Evolutionary conservation across 805 yeast species (phyloP), one percentile per base, ranked within the genome.

Genomic region (Jamesozyma spencerorum): DNA sequence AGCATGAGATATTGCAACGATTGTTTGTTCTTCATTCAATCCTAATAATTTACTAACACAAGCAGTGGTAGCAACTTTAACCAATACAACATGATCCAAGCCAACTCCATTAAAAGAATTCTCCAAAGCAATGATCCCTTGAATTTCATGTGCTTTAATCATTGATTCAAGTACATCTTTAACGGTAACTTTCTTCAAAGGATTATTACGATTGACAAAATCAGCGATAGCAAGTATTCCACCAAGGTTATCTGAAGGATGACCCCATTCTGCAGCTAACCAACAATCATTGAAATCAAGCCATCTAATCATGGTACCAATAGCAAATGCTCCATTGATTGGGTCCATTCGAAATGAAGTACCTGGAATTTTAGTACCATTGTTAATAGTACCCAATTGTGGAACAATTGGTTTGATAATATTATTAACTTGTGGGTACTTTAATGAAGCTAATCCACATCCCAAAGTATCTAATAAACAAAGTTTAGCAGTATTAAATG

Each of bases 261-360:
- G 81, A 3, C 81, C 81, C 81, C 81, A 75, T 55, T 76, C 81
- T n/a, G 79, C 79, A 37, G 81, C 81, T 31, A 75, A 58, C 81
- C 81, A 75, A 57, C 81, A 75, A 53, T 75, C 81, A 46, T 75
- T 75, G 62, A 68, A 75, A 48, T 75, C 81, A 41, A 75, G 58
- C 81, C 81, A 75, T 43, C 81, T 66, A 49, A 75, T 72, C 43
- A 70, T 56, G 17, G 79, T 70, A 8, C 80, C 80, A 43, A 74
- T 71, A 32, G 73, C 61, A 60, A 75, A 75, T 15, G 80, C 79
- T 33, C 75, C 81, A 42, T 74, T 68, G 33, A 75, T 63, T 14
- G 81, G 81, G 53, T 76, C 80, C 48, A 71, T 55, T 42, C 63
- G 66, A 48, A 67, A 64, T 32, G 54, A 46, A 2, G 81, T 76